A percentile compares a stretch with the other conserved stretches of the same genome.
Evolutionary conservation across 2,329 filamentous ascomycete genomes (phyloP).

Genomic region (Ascochyta viciae-villosae): DNA sequence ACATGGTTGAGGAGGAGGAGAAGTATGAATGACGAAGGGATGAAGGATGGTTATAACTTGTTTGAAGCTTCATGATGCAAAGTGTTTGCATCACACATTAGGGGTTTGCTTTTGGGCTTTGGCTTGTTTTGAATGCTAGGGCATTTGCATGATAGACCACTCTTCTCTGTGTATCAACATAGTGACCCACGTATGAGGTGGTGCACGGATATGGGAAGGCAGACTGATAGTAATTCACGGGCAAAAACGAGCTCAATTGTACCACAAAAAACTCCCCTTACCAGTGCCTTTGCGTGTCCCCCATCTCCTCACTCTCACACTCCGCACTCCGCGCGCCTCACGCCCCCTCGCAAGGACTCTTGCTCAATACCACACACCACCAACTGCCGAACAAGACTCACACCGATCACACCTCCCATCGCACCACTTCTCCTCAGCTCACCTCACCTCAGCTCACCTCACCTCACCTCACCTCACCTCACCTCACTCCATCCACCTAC

Average conservation of each 20-base stretch:
- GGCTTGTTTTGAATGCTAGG: neutral
- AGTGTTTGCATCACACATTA: conserved; percentile 3
- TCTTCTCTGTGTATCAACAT: conserved; percentile 10
- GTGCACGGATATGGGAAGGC: neutral
- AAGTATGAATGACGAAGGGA: conserved; percentile 6
- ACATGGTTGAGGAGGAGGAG: neutral
- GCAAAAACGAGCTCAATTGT: neutral
- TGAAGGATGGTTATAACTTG: neutral
- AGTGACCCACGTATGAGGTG: neutral
- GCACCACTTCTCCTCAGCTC: neutral
- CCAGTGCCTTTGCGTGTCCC: neutral
- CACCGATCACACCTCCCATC: neutral
- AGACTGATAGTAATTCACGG: neutral
- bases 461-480: neutral
- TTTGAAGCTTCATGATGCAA: conserved; percentile 1
- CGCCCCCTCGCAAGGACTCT: neutral
- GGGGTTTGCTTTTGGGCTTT: neutral
- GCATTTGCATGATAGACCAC: conserved; percentile 4
- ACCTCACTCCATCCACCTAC: neutral
- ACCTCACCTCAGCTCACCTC: neutral
- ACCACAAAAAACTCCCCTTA: neutral
- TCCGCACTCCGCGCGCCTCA: neutral
- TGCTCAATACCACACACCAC: neutral
- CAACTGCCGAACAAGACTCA: neutral
- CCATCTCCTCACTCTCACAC: neutral